phyloP scores from a whole-genome alignment of 768 basidiomycete genomes.

The Mycena epipterygia region DNA sequence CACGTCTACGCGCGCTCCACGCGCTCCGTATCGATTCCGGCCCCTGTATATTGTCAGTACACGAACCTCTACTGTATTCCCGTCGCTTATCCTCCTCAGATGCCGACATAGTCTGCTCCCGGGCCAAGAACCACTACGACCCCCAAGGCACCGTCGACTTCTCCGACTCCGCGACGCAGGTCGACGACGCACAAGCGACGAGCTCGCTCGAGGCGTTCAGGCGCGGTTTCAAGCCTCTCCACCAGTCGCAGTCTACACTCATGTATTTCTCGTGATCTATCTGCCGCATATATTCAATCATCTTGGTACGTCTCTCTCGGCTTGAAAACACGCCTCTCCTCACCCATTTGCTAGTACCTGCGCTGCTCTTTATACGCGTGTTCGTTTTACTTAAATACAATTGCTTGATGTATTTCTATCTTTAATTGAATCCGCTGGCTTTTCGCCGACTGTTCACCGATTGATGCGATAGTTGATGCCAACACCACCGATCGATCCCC shows the following conservation, averaged over 20 bases:
- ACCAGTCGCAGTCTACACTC: conserved; percentile 60
- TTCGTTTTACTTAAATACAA: too few species aligned
- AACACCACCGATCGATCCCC: conserved; percentile 16
- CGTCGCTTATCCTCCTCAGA: conserved; percentile 47
- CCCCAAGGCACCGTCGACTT: conserved; percentile 71
- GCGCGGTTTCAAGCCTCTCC: conserved; percentile 68
- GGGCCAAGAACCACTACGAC: conserved; percentile 86
- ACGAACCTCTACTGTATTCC: not conserved
- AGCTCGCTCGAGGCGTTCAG: conserved; percentile 63
- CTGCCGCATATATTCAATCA: not conserved
- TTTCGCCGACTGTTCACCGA: too few species aligned
- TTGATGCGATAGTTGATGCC: not conserved
- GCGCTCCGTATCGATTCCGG: conserved; percentile 37
- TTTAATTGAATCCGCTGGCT: not conserved
- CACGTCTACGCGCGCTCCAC: conserved; percentile 53
- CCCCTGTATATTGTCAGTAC: conserved; percentile 31
- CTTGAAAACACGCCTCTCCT: not conserved
- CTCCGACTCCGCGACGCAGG: conserved; percentile 69
- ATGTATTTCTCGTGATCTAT: conserved; percentile 70
- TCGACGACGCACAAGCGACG: conserved; percentile 56
- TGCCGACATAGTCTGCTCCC: conserved; percentile 75
- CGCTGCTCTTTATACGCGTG: too few species aligned
- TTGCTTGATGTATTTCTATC: not conserved
- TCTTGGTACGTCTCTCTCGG: not conserved
- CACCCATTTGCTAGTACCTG: conserved; percentile 26